Conservation (phyloP, 106 monocot species). For the Dendrobium chrysotoxum region DNA sequence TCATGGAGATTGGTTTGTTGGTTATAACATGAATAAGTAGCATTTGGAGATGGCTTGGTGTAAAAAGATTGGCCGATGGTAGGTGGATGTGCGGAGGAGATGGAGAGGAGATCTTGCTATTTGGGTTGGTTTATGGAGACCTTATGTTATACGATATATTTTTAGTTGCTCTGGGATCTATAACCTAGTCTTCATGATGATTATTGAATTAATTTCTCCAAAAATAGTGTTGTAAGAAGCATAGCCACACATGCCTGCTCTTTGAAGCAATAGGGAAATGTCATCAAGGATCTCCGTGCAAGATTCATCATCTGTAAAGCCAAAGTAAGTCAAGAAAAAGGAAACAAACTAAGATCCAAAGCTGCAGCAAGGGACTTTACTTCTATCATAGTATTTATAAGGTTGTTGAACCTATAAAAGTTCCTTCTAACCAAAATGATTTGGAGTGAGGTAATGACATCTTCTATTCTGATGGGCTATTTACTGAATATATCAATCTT, state of each 20-base stretch:
- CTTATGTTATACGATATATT: not conserved
- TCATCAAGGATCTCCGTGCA: constrained; percentile 63
- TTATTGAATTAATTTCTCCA: constrained; percentile 10
- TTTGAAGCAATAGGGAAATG: constrained; percentile 79
- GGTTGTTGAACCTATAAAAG: not conserved
- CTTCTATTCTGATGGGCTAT: constrained; percentile 26
- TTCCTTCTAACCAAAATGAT: constrained; percentile 9
- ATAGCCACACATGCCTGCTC: constrained; percentile 70
- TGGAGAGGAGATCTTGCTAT: no score
- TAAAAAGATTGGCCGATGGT: no score
- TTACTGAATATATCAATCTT: constrained; percentile 61
- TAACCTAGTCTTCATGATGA: not conserved
- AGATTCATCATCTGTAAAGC: constrained; percentile 84
- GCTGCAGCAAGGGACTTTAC: constrained; percentile 36
- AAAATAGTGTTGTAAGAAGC: constrained; percentile 92
- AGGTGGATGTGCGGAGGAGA: no score
- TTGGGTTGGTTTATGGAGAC: no score
- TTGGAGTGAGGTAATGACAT: constrained; percentile 16
- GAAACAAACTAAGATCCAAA: constrained; percentile 22
- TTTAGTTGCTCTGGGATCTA: not conserved
- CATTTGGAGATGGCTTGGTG: no score
- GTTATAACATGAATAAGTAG: no score
- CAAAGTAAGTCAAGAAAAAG: constrained; percentile 41
- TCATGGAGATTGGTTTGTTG: no score
- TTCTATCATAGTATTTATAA: constrained; percentile 41